A percentile compares a stretch with the other conserved stretches of the same genome.
phyloP scores from a whole-genome alignment of 768 basidiomycete species.

The Suillus americanus region DNA sequence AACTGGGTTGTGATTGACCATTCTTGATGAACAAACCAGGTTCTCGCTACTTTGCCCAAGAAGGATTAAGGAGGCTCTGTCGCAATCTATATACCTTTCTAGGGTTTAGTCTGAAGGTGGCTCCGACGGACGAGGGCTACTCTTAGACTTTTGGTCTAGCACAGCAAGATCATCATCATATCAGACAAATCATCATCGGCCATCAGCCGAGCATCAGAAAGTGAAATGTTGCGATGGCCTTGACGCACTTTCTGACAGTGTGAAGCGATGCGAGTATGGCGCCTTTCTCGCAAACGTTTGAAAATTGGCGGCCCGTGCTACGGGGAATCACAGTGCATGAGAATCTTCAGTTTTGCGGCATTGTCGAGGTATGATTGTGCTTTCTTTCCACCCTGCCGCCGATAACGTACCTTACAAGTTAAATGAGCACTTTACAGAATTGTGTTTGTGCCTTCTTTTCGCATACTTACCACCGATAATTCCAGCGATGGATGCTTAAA shows the following conservation, averaged over 20 bases:
- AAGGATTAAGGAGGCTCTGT: background rate
- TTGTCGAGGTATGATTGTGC: constrained; percentile 1
- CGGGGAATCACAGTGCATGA: background rate
- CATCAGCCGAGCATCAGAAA: background rate
- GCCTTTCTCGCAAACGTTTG: background rate
- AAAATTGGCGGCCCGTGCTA: background rate
- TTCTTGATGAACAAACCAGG: background rate
- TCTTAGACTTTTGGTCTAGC: background rate
- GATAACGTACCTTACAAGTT: background rate
- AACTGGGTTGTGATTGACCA: constrained; percentile 2
- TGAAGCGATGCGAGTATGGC: background rate
- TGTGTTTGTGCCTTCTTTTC: background rate
- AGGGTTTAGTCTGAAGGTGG: background rate
- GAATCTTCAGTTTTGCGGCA: background rate
- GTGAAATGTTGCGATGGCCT: background rate
- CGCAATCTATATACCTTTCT: constrained; percentile 1
- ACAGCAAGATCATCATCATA: background rate
- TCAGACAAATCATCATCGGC: background rate
- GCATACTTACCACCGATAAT: background rate
- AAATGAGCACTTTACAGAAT: background rate
- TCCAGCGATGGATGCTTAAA: background rate
- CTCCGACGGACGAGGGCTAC: background rate
- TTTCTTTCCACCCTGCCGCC: constrained; percentile 4
- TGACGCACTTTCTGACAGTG: background rate
- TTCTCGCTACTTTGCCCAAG: background rate